These are phyloP conservation scores for Boletus insuetus DNA, from an alignment of 768 basidiomycete genomes.

Conservation along the genomic window DNA sequence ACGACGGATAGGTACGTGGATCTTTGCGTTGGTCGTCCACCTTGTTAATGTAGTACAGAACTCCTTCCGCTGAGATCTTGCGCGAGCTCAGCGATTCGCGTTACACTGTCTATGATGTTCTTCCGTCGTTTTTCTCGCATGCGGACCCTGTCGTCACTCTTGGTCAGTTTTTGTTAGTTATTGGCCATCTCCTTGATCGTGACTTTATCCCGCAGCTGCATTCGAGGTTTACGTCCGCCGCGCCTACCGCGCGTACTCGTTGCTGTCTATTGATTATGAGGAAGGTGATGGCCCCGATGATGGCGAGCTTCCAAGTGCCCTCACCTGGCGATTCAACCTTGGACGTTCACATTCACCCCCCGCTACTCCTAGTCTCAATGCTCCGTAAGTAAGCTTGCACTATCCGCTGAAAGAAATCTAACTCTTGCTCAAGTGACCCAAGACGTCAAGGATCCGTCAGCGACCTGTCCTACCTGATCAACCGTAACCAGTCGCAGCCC, in stretches of 20 bases:
- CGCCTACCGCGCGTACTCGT: constrained; percentile 90
- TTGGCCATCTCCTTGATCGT: not conserved
- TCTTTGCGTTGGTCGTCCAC: not conserved
- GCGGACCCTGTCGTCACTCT: constrained; percentile 80
- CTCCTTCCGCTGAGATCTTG: constrained; percentile 82
- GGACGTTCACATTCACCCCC: constrained; percentile 86
- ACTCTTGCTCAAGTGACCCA: constrained; percentile 43
- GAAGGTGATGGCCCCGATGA: constrained; percentile 85
- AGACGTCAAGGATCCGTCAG: constrained; percentile 90
- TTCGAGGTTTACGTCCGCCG: constrained; percentile 96
- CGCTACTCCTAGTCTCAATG: constrained; percentile 66
- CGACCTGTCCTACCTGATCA: constrained; percentile 92
- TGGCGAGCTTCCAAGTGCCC: constrained; percentile 73
- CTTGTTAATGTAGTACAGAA: constrained; percentile 40
- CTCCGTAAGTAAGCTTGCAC: constrained; percentile 21
- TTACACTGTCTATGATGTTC: constrained; percentile 95
- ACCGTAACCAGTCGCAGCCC: constrained; percentile 82
- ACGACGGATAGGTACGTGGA: constrained; percentile 51
- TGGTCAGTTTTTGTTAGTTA: constrained; percentile 45
- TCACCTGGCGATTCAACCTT: constrained; percentile 96
- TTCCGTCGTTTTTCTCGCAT: constrained; percentile 93
- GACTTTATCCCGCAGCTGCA: constrained; percentile 56
- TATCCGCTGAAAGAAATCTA: not conserved
- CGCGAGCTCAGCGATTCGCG: constrained; percentile 94
- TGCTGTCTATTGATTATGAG: constrained; percentile 92